Base-by-base conservation (phyloP, 1,284 basidiomycete genomes). In the Bondarzewia mesenterica region DNA sequence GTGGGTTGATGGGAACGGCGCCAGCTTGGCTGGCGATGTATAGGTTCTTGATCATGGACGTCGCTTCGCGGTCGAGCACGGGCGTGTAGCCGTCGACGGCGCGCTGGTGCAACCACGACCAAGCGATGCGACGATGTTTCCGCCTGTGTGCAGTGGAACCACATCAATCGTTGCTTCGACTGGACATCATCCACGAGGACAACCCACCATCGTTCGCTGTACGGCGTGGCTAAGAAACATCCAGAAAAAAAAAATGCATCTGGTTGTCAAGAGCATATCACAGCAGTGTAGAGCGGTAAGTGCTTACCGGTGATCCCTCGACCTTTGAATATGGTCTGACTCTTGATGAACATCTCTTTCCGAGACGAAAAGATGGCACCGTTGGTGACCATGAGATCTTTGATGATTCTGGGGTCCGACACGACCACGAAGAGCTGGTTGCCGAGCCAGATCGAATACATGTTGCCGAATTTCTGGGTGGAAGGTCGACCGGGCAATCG, bases 221-320 rank as follows among this genome's bases (percentile, higher is more conserved):
- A 73, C 7, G 58, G 59, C 7, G 68, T 62, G n/a, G 29, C n/a
- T n/a, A n/a, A n/a, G n/a, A n/a, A n/a, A n/a, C n/a, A n/a, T n/a
- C n/a, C n/a, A n/a, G n/a, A n/a, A n/a, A n/a, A n/a, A n/a, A n/a
- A n/a, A n/a, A n/a, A n/a, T n/a, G n/a, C n/a, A n/a, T n/a, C n/a
- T n/a, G n/a, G n/a, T n/a, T n/a, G n/a, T n/a, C n/a, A n/a, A n/a
- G n/a, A n/a, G n/a, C n/a, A n/a, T n/a, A n/a, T n/a, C n/a, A n/a
- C n/a, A n/a, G n/a, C n/a, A n/a, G n/a, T n/a, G n/a, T n/a, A n/a
- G n/a, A n/a, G n/a, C n/a, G n/a, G n/a, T n/a, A n/a, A n/a, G n/a
- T n/a, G n/a, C n/a, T n/a, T n/a, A n/a, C 66, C 68, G 0, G 71
- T 73, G 18, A 74, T 68, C 8, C 63, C 72, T 5, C 71, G 62